Base-by-base conservation (phyloP, 73 alveolate genomes). In the Loxodes magnus region DNA sequence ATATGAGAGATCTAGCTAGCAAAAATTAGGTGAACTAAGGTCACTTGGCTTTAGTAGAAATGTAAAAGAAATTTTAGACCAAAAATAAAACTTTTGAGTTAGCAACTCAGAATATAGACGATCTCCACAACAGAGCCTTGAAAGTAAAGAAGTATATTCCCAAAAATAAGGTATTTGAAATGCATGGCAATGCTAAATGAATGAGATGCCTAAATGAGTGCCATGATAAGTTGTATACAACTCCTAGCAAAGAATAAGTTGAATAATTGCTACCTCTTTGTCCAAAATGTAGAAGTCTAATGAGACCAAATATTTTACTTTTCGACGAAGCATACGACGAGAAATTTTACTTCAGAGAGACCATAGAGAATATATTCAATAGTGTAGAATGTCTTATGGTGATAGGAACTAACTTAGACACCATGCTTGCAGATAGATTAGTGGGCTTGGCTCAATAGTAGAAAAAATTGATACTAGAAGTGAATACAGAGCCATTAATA, bases 171-270 rank as follows among this genome's bases (percentile, higher is more conserved):
- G 22, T 46, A 1, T 46, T n/a, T 46, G 59, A 46, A 24, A 46
- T 46, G 20, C 50, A 46, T 2, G 59, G 59, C 17, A 46, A 46
- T 46, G 1, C 17, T 1, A 37, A 46, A 2, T 12, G 27, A 10
- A 46, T 46, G 59, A 9, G 59, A 10, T 46, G 59, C 59, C 9
- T 22, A 24, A 25, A 25, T 22, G 39, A 46, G n/a, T 46, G 59
- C 2, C 10, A 41, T 1, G 34, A 9, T 25, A 19, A 12, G 2
- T n/a, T 46, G 9, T 46, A 25, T 41, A 37, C 59, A 0, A 9
- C 26, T 2, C 53, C 39, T 7, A 20, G 17, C 5, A 10, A 25
- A 9, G 39, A 46, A n/a, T 37, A 46, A 12, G 27, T 46, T 37
- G 26, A 25, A 1, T 12, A 17, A 12, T 25, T 41, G 27, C n/a